These are phyloP conservation scores for Abortiporus biennis DNA, from an alignment of 1,284 basidiomycete species.

Conservation along the genomic window DNA sequence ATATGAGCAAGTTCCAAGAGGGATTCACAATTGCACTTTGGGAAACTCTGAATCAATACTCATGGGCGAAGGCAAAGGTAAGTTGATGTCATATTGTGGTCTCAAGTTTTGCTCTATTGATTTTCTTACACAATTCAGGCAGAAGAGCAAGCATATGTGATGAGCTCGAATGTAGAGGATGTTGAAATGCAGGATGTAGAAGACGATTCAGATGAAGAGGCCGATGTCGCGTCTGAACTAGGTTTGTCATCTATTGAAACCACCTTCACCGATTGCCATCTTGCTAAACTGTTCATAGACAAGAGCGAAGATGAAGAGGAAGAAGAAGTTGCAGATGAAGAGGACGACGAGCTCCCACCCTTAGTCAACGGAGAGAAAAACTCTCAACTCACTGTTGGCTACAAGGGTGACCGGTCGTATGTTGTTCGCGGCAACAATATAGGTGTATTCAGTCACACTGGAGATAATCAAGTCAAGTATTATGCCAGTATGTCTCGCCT, in stretches of 20 bases:
- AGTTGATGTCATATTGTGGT: slow-evolving; percentile 8
- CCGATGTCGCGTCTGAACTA: slow-evolving; percentile 55
- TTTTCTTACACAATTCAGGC: slow-evolving; percentile 25
- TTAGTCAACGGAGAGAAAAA: slow-evolving; percentile 63
- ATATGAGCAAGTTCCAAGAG: slow-evolving; percentile 61
- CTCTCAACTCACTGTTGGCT: slow-evolving; percentile 90
- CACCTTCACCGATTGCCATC: neutral
- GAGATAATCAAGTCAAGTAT: slow-evolving; percentile 80
- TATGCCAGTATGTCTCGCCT: slow-evolving; percentile 87
- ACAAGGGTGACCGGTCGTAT: slow-evolving; percentile 94
- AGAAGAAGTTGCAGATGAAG: slow-evolving; percentile 44
- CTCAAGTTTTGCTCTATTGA: slow-evolving; percentile 17
- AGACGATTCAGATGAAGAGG: slow-evolving; percentile 72
- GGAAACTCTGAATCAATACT: slow-evolving; percentile 74
- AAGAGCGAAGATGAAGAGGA: slow-evolving; percentile 33
- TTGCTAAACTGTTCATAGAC: slow-evolving; percentile 11
- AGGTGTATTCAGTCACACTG: slow-evolving; percentile 90
- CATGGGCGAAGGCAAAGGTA: slow-evolving; percentile 83
- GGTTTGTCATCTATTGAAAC: slow-evolving; percentile 17
- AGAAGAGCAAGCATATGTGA: slow-evolving; percentile 77
- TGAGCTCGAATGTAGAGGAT: slow-evolving; percentile 70
- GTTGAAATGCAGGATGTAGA: slow-evolving; percentile 81
- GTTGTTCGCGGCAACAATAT: slow-evolving; percentile 95
- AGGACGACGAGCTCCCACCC: slow-evolving; percentile 42
- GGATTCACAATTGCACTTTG: slow-evolving; percentile 73